Evolutionary conservation across 345 rosid species (phyloP), one percentile per base, ranked within the genome.

Genomic region (Boechera retrofracta): DNA sequence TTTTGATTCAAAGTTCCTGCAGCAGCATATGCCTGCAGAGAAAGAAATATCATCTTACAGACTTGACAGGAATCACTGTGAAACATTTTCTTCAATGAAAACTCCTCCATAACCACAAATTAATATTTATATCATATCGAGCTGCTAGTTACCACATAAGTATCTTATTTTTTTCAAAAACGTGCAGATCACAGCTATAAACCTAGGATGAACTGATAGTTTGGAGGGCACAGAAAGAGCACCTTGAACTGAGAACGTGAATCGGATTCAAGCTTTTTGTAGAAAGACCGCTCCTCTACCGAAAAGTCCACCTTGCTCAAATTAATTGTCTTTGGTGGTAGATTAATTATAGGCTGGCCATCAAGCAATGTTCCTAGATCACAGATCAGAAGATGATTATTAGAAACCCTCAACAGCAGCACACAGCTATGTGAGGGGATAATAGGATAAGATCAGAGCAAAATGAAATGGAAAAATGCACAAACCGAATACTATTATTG

Each of bases 1-100:
- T 94, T 92, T 80, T 90, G 97, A 33, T 78, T 92, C 81, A 94
- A 85, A 1, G 97, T 94, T 66, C 97, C 97, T 39, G 98, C 98
- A 78, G 89, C 97, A 62, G 92, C 95, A 89, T 85, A 94, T 16
- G 91, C 97, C 98, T 92, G 85, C 62, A 81, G 47, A 72, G 53
- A 72, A 58, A 66, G 2, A 56, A 65, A 48, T 35, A 57, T 29
- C 35, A 65, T 65, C 38, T 47, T 29, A 66, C 15, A 5, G 11
- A 52, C 44, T 48, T 62, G 29, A 52, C 64, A 68, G 36, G 21
- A 70, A 62, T 61, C 36, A 38, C 33, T 32, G 10, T 56, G n/a
- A 77, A 77, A 54, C 59, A 44, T 45, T 36, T 41, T 26, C 41
- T 77, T 55, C 58, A 21, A 49, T 28, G 52, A 11, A 42, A 70